Base-by-base conservation (phyloP, 192 early-diverging fungal genomes). In the Coemansia sp. region DNA sequence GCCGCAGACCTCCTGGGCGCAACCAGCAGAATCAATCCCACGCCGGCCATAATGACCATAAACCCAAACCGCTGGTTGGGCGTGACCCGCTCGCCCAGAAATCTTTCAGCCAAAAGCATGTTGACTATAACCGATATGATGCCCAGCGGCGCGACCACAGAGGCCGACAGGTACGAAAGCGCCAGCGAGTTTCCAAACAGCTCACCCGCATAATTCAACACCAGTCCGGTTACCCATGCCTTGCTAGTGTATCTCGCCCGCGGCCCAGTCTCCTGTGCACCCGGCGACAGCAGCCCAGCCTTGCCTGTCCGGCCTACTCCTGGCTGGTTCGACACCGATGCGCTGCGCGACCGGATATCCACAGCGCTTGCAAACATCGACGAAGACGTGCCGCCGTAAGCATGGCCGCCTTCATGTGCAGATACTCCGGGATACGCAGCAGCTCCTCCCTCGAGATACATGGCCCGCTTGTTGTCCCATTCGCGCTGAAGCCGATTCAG, bases 71-170 rank as follows among this genome's bases (percentile, higher is more conserved):
- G 73, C 68, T 84, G 82, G 55, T 76, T 73, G 45, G 64, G 58
- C 58, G 82, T 76, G 45, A 84, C 66, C 18, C 77, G 76, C 69
- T 84, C 82, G 59, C 74, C 68, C 51, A 84, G 33, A 28, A 84
- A 78, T 54, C 71, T 67, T 64, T 76, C 74, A 2, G 82, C 82
- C 59, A 84, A 61, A 6, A 79, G 20, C 65, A 84, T 35, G 58
- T 76, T 84, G 18, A 84, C 77, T 11, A 79, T 51, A 32, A 84
- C 82, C 32, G 82, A 61, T 14, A 84, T 64, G 0, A 84, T 84
- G 17, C 82, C 82, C 45, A 84, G 66, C 0, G 82, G 82, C 58
- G 82, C 82, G 8, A 84, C 82, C 62, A 76, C 77, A 3, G 82
- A 62, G 0, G 82, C 74, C 17, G 77, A 79, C 54, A 84, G 60